A percentile compares a stretch with the other conserved stretches of the same genome.
phyloP scores from a whole-genome alignment of 805 yeast species.

The Candida chauliodis region DNA sequence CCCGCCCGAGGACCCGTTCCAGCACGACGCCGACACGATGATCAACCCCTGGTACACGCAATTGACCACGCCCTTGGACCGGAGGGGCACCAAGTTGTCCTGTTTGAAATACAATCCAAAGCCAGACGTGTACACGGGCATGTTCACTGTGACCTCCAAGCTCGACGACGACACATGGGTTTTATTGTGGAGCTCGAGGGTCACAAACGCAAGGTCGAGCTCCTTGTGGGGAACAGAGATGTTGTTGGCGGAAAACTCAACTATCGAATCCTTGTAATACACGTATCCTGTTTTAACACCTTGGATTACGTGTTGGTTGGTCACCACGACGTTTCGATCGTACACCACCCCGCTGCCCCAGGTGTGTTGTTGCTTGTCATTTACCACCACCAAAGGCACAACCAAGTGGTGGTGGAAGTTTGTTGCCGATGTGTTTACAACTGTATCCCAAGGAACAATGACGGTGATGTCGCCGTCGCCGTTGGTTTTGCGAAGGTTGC shows the following conservation, averaged over 20 bases:
- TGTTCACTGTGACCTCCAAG: conserved; percentile 14
- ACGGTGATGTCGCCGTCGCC: conserved; percentile 45
- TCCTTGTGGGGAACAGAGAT: conserved; percentile 28
- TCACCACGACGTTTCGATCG: conserved; percentile 27
- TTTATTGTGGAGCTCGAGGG: not conserved
- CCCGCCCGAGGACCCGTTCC: conserved; percentile 53
- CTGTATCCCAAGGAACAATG: conserved; percentile 25
- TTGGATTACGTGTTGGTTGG: conserved; percentile 43
- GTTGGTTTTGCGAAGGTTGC: conserved; percentile 33
- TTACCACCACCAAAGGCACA: conserved; percentile 16
- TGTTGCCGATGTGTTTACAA: conserved; percentile 10
- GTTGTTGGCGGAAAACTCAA: conserved; percentile 15
- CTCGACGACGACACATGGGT: not conserved
- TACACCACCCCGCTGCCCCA: conserved; percentile 47
- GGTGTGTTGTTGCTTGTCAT: conserved; percentile 10
- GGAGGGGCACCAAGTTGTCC: conserved; percentile 22
- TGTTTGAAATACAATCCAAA: conserved; percentile 37
- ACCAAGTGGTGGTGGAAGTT: conserved; percentile 10
- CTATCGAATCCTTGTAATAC: not conserved
- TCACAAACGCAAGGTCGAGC: conserved; percentile 38
- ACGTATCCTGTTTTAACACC: conserved; percentile 9
- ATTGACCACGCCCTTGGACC: conserved; percentile 29
- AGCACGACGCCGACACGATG: conserved; percentile 39
- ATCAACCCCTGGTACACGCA: conserved; percentile 15
- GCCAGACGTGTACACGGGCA: conserved; percentile 30